Evolutionary conservation across 495 filamentous ascomycete genomes (phyloP), one percentile per base, ranked within the genome.

Genomic region (Xylaria palmicola): DNA sequence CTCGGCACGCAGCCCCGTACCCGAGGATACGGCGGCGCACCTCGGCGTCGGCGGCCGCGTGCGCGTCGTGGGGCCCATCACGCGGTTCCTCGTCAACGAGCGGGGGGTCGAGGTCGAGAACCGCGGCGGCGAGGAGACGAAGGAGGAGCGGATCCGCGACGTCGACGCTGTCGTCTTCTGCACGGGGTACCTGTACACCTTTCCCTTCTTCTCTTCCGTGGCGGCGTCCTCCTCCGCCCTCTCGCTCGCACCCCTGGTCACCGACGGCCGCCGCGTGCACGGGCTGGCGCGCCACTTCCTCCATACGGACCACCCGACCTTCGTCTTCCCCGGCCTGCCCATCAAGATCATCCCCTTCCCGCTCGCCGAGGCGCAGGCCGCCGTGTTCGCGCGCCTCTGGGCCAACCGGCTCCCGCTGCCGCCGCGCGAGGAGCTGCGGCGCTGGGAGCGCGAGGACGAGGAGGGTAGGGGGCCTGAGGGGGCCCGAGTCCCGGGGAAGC

Each of bases 281-380:
- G 82, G 88, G 40, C 65, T 90, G 3, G 96, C 91, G 62, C 80
- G 88, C 59, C 90, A 97, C 56, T 69, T 97, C 4, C 88, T 97
- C 70, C 87, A 89, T 68, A 86, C 83, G 13, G 74, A 83, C 3
- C 83, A 90, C 50, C 90, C 93, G 3, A 93, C 91, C 0, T 75
- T 98, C 4, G 88, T 86, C 2, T 92, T 97, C 63, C 79, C 88
- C 0, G 88, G 83, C 0, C 75, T 97, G 20, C 84, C 87, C 3
- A 88, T 91, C 62, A 88, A 89, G 62, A 84, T 96, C 10, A 87
- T 95, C 24, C 93, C 93, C 2, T 97, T 96, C 66, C 87, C 89
- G 3, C 66, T 92, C 6, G 77, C 86, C 1, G 90, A 97, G 68
- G 84, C 81, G n/a, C 93, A 97, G 69, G 86, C 85, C 3, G 86